Conservation (phyloP, 2,329 filamentous ascomycete species). For the Coniella lustricola region DNA sequence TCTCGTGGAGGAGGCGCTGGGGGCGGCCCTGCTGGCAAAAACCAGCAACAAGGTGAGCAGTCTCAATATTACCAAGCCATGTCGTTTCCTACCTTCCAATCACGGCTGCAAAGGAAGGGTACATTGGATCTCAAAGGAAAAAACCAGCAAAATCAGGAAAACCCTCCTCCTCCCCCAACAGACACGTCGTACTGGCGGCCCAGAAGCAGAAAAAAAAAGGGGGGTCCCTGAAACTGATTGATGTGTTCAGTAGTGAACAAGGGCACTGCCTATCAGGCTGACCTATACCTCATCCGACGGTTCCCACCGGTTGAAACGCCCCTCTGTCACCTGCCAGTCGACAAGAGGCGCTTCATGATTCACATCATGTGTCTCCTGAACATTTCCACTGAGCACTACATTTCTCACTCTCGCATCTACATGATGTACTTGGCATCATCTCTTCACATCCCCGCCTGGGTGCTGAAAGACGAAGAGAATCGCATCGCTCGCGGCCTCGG, state of each 20-base stretch:
- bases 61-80: no score
- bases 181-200: constrained; percentile 20
- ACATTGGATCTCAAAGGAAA: no score
- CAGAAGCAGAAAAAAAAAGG: neutral
- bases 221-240: constrained; percentile 20
- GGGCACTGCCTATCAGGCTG: constrained; percentile 30
- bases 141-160: no score
- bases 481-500: constrained; percentile 70
- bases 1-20: constrained; percentile 22
- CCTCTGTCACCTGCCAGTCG: constrained; percentile 51
- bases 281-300: constrained; percentile 40
- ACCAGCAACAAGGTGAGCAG: constrained; percentile 12
- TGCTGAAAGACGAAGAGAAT: constrained; percentile 64
- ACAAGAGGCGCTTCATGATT: constrained; percentile 60
- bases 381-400: constrained; percentile 71
- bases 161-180: constrained; percentile 13
- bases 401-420: constrained; percentile 63
- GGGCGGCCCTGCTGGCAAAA: neutral
- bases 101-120: no score
- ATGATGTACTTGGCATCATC: constrained; percentile 65
- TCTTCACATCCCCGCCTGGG: constrained; percentile 57
- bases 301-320: constrained; percentile 55
- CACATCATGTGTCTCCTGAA: constrained; percentile 66
- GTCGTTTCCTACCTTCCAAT: no score
- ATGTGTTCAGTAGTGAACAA: constrained; percentile 16